These are phyloP conservation scores for Aspergillus texensis DNA, from an alignment of 2,329 filamentous ascomycete genomes.

Conservation along the genomic window DNA sequence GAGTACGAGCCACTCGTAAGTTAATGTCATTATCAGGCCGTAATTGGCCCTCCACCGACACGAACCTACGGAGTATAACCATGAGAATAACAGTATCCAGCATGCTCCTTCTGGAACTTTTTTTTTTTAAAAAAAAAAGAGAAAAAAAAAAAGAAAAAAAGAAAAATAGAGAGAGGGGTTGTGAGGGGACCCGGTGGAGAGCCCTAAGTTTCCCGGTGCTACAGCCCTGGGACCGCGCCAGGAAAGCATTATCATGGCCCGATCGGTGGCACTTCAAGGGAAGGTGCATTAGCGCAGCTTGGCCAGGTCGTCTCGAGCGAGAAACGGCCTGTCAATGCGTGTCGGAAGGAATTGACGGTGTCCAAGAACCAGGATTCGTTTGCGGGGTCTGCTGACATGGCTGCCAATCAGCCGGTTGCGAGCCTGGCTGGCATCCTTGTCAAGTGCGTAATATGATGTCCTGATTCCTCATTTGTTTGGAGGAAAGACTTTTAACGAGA, in stretches of 20 bases:
- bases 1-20: not conserved
- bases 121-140: too few species aligned
- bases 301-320: slow-evolving; percentile 21
- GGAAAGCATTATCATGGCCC: slow-evolving; percentile 15
- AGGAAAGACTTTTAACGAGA: slow-evolving; percentile 11
- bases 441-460: slow-evolving; percentile 11
- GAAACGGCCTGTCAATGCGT: slow-evolving; percentile 8
- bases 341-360: slow-evolving; percentile 11
- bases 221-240: slow-evolving; percentile 36
- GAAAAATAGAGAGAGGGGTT: slow-evolving; percentile 11
- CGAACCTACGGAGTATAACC: not conserved
- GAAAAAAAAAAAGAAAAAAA: too few species aligned
- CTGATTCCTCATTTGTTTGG: slow-evolving; percentile 1
- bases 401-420: slow-evolving; percentile 12
- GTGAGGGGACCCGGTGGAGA: slow-evolving; percentile 23
- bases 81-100: not conserved
- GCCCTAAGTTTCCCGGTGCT: slow-evolving; percentile 39
- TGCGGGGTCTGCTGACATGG: slow-evolving; percentile 20
- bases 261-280: slow-evolving; percentile 29
- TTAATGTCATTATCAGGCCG: not conserved
- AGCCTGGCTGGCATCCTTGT: slow-evolving; percentile 13
- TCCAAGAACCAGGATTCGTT: slow-evolving; percentile 18
- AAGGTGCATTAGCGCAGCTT: slow-evolving; percentile 43
- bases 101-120: not conserved
- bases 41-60: not conserved